Evolutionary conservation across 495 filamentous ascomycete species (phyloP), one percentile per base, ranked within the genome.

Genomic region (Neurospora terricola): DNA sequence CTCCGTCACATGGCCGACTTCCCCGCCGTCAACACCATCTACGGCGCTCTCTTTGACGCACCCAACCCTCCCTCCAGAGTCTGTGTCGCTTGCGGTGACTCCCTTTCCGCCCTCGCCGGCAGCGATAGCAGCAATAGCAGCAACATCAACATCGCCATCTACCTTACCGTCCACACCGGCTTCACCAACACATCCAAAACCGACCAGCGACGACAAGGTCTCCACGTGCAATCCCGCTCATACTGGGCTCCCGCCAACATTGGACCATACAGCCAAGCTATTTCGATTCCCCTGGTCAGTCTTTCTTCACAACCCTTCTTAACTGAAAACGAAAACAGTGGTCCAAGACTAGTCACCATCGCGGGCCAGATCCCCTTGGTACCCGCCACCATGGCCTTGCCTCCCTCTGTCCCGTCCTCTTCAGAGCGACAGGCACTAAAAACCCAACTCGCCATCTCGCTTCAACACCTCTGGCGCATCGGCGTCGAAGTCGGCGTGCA

Each of bases 211-310:
- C 54, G 54, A 8, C 85, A 86, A 12, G 90, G 90, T 3, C 86
- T 99, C 1, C 96, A 99, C 80, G 94, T 99, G 4, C 96, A 98
- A 79, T 94, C 92, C 18, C 87, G 92, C 36, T 96, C 92, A 4
- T 98, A 98, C 86, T 99, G 96, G 96, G 96, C 96, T 1, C 96
- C 96, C 0, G 94, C 96, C 9, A 98, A 98, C 76, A 99, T 99
- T 71, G 96, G 96, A 0, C 96, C 96, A 0, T 99, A 99, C 80
- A 96, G 93, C 14, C 96, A 99, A 82, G 93, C 96, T 1, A 89
- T 96, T 68, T 84, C 88, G 21, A 80, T 89, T 23, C 89, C 89
- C 38, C 72, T 88, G 10, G 54, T 42, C 14, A 78, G 77, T 40
- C 34, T 72, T 23, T 11, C 45, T 6, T 12, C 38, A 38, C 3